These are phyloP conservation scores for Starmera dryadoides DNA, from an alignment of 805 yeast species.

Conservation along the genomic window DNA sequence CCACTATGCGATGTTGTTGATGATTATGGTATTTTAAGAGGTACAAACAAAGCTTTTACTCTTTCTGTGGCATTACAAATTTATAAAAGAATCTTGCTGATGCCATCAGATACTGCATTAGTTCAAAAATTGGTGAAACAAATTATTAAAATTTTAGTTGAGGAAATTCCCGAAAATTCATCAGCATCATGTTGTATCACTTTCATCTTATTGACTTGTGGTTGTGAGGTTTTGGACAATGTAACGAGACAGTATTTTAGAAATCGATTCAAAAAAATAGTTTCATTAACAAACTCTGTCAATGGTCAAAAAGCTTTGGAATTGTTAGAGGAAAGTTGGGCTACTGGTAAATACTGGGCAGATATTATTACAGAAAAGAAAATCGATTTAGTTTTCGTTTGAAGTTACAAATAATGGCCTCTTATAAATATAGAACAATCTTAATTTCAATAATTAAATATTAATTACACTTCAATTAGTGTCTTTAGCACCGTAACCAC, in stretches of 20 bases:
- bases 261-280: slow-evolving; percentile 33
- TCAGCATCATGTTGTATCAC: slow-evolving; percentile 48
- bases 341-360: slow-evolving; percentile 46
- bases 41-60: slow-evolving; percentile 46
- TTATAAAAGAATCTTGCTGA: slow-evolving; percentile 46
- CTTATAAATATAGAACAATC: too few relatives aligned
- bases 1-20: not conserved
- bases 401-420: too few relatives aligned
- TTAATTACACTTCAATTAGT: too few relatives aligned
- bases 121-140: slow-evolving; percentile 35
- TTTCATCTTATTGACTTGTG: slow-evolving; percentile 45
- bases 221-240: slow-evolving; percentile 41
- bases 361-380: slow-evolving; percentile 34
- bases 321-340: slow-evolving; percentile 47
- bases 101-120: slow-evolving; percentile 38
- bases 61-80: slow-evolving; percentile 48
- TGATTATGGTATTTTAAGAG: slow-evolving; percentile 25
- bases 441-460: too few relatives aligned
- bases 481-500: slow-evolving; percentile 52
- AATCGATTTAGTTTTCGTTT: slow-evolving; percentile 40
- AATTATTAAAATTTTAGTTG: slow-evolving; percentile 26
- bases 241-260: slow-evolving; percentile 25
- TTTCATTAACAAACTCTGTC: too few relatives aligned
- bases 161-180: slow-evolving; percentile 32
- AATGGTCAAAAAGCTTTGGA: slow-evolving; percentile 14